Percentiles rank a stretch among this genome's conserved stretches.
phyloP scores from a whole-genome alignment of 345 rosid species.

The Moringa oleifera region DNA sequence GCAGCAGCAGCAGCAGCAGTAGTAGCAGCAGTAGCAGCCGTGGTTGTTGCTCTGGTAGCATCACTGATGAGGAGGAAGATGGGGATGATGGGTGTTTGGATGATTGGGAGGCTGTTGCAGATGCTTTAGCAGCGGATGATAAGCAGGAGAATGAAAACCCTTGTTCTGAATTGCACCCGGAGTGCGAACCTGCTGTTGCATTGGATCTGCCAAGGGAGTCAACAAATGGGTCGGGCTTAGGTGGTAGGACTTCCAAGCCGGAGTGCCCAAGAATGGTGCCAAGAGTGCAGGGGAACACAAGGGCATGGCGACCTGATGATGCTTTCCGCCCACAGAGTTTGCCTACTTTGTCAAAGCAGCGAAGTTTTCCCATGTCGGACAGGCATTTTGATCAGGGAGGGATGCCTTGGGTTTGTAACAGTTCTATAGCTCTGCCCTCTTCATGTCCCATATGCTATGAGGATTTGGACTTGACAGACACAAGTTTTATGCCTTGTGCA shows the following conservation, averaged over 20 bases:
- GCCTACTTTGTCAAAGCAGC: constrained; percentile 73
- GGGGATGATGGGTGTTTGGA: constrained; percentile 74
- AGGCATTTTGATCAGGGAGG: constrained; percentile 41
- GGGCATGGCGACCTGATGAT: constrained; percentile 89
- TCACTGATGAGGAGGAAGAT: constrained; percentile 72
- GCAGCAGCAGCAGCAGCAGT: constrained; percentile 53
- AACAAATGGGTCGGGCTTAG: constrained; percentile 18
- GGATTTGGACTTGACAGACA: constrained; percentile 79
- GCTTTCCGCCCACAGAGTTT: constrained; percentile 70
- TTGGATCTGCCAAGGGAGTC: constrained; percentile 17
- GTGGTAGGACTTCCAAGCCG: constrained; percentile 19
- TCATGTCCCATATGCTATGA: constrained; percentile 80
- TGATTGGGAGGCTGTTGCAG: constrained; percentile 96
- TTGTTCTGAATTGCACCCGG: constrained; percentile 18
- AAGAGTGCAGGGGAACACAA: constrained; percentile 32
- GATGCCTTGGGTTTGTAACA: constrained; percentile 38
- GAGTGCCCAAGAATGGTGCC: constrained; percentile 26
- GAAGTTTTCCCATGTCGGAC: constrained; percentile 39
- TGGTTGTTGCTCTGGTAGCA: constrained; percentile 78
- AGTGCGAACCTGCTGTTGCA: constrained; percentile 18
- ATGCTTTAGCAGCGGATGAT: constrained; percentile 77
- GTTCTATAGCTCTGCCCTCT: constrained; percentile 30
- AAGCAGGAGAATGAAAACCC: constrained; percentile 33
- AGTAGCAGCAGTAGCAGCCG: constrained; percentile 64
- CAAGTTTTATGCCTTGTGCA: constrained; percentile 74